Evolutionary conservation across 2,329 filamentous ascomycete species (phyloP).

Genomic region (Neodidymelliopsis sp.): DNA sequence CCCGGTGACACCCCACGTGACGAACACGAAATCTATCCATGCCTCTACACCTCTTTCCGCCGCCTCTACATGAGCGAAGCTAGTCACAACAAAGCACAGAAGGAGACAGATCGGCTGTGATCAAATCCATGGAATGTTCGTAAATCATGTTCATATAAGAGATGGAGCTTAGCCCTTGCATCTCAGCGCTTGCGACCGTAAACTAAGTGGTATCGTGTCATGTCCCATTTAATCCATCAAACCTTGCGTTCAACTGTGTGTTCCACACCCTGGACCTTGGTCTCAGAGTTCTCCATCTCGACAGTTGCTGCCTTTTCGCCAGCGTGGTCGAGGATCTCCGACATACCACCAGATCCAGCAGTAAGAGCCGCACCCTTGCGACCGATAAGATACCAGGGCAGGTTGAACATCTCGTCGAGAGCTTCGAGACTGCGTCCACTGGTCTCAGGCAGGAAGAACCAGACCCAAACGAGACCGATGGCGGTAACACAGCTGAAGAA

Average conservation of each 20-base stretch:
- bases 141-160: constrained; percentile 6
- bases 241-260: constrained; percentile 31
- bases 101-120: not conserved
- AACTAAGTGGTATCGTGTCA: not conserved
- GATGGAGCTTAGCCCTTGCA: constrained; percentile 17
- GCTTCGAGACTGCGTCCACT: constrained; percentile 68
- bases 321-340: constrained; percentile 41
- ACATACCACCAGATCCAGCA: constrained; percentile 39
- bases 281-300: constrained; percentile 35
- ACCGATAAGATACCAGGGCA: constrained; percentile 80
- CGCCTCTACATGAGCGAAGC: no score
- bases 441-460: constrained; percentile 76
- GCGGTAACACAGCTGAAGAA: constrained; percentile 75
- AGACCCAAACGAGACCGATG: constrained; percentile 73
- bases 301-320: constrained; percentile 43
- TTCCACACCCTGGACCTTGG: constrained; percentile 15
- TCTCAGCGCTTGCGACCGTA: not conserved
- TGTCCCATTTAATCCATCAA: not conserved
- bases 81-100: no score
- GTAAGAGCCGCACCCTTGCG: constrained; percentile 48
- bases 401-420: constrained; percentile 75
- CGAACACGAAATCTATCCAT: no score
- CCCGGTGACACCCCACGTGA: no score
- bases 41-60: no score
- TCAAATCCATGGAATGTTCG: not conserved